phyloP scores from a whole-genome alignment of 2,329 filamentous ascomycete species.

The Dendrostoma leiphaemia region DNA sequence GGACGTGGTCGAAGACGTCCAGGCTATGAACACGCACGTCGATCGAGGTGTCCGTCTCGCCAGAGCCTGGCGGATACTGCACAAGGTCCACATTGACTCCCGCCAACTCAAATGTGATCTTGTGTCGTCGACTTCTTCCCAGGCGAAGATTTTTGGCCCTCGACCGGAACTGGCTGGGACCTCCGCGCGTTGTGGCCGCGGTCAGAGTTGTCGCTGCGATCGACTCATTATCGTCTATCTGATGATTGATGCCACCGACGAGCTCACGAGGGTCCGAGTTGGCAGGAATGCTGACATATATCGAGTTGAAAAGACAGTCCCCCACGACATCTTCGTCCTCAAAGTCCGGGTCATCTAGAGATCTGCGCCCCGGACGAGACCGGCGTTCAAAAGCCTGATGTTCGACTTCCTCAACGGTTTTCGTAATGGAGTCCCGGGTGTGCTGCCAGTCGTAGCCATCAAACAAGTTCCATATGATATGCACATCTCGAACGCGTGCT shows the following conservation, averaged over 20 bases:
- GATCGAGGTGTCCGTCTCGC: constrained; percentile 83
- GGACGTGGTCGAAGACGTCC: constrained; percentile 91
- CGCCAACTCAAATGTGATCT: constrained; percentile 90
- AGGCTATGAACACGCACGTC: constrained; percentile 80
- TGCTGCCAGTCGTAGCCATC: constrained; percentile 96
- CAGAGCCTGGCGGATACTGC: constrained; percentile 68
- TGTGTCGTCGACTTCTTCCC: constrained; percentile 83
- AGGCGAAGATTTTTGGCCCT: constrained; percentile 65
- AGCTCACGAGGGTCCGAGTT: constrained; percentile 84
- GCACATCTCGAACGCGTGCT: constrained; percentile 78
- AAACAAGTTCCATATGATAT: constrained; percentile 96
- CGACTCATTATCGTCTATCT: constrained; percentile 91
- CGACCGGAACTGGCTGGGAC: constrained; percentile 35
- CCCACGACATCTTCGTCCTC: constrained; percentile 85
- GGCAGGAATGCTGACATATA: constrained; percentile 90
- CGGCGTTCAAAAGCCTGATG: constrained; percentile 74
- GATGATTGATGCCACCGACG: constrained; percentile 78
- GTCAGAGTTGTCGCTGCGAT: constrained; percentile 74
- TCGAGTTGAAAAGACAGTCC: constrained; percentile 97
- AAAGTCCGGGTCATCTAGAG: constrained; percentile 57
- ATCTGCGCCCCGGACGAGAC: constrained; percentile 53
- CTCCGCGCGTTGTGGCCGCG: constrained; percentile 51
- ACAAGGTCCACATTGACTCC: constrained; percentile 82
- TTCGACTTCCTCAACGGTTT: constrained; percentile 87
- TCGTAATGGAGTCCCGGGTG: constrained; percentile 81